These are phyloP conservation scores for Eimeria acervulina DNA, from an alignment of 169 alveolate species.

Conservation along the genomic window DNA sequence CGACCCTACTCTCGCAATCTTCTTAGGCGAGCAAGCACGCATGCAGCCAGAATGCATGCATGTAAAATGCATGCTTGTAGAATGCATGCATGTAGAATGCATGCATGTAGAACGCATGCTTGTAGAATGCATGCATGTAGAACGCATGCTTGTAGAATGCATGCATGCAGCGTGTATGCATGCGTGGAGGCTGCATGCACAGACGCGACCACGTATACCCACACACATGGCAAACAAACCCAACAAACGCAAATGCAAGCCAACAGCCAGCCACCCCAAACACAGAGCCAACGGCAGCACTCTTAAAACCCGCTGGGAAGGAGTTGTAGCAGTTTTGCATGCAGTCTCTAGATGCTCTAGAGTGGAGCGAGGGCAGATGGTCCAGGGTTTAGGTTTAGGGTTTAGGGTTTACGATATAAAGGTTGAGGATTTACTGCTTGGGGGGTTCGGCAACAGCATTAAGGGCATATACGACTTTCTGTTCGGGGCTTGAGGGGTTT, in stretches of 20 bases:
- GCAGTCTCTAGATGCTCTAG: not conserved
- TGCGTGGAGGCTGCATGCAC: not conserved
- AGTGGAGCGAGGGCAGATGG: too few relatives aligned
- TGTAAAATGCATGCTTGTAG: not conserved
- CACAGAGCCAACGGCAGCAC: not conserved
- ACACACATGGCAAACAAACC: not conserved
- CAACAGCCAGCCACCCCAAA: not conserved
- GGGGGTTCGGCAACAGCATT: too few relatives aligned
- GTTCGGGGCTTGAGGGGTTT: too few relatives aligned
- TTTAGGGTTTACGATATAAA: too few relatives aligned
- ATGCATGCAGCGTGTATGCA: too few relatives aligned
- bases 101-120: not conserved
- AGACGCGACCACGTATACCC: too few relatives aligned
- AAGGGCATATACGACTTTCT: too few relatives aligned
- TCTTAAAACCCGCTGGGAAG: too few relatives aligned
- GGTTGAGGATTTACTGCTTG: too few relatives aligned
- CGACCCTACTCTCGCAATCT: conserved; percentile 87
- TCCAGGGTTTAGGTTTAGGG: conserved; percentile 13
- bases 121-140: too few relatives aligned
- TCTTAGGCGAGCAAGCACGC: conserved; percentile 79
- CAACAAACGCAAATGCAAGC: not conserved
- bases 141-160: not conserved
- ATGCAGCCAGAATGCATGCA: not conserved
- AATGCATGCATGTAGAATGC: not conserved
- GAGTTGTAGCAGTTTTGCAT: not conserved